These are phyloP conservation scores for Trichoderma pleuroti DNA, from an alignment of 2,329 filamentous ascomycete genomes.

Conservation along the genomic window DNA sequence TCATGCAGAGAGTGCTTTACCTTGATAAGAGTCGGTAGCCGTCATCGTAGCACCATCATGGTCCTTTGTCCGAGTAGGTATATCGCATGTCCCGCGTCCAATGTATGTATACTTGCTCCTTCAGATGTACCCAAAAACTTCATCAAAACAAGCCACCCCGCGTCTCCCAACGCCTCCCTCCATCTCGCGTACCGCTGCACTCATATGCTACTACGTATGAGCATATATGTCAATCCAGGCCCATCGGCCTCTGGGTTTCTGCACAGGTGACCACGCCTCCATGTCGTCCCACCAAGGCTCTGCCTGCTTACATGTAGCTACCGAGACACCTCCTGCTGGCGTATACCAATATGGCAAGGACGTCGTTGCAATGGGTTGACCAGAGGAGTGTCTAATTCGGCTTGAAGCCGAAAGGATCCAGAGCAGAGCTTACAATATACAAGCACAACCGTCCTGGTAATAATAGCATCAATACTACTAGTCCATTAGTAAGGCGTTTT, in stretches of 20 bases:
- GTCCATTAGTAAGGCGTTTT: background rate
- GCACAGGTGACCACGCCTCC: constrained; percentile 11
- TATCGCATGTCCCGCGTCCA: background rate
- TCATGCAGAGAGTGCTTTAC: background rate
- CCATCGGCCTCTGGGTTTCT: background rate
- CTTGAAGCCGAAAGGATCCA: background rate
- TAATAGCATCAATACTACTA: background rate
- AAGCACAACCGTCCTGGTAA: background rate
- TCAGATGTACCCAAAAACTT: background rate
- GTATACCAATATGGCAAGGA: background rate
- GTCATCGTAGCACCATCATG: background rate
- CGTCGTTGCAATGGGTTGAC: background rate
- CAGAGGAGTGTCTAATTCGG: background rate
- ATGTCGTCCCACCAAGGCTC: constrained; percentile 7
- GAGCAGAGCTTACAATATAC: background rate
- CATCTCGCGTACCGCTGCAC: background rate
- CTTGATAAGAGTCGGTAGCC: background rate
- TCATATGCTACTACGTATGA: background rate
- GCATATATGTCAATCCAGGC: background rate
- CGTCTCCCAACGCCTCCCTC: background rate
- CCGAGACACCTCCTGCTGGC: background rate
- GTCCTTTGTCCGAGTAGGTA: background rate
- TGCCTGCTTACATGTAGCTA: background rate
- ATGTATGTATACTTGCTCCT: background rate
- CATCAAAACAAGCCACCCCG: background rate